phyloP scores from a whole-genome alignment of 495 filamentous ascomycete genomes.

The Podospora anserina region DNA sequence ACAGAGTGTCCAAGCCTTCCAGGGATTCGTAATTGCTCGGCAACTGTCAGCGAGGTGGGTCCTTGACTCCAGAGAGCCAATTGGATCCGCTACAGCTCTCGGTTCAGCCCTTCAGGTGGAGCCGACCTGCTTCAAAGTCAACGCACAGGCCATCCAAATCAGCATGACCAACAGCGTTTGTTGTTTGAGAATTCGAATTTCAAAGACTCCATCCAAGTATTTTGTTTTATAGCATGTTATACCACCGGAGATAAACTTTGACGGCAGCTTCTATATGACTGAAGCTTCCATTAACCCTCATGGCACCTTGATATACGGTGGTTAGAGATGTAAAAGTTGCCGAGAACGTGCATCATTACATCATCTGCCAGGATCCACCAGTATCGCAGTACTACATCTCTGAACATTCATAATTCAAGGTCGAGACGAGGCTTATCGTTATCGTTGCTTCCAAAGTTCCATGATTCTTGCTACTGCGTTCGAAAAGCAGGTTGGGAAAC shows the following conservation, averaged over 20 bases:
- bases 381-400: neutral
- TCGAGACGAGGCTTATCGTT: neutral
- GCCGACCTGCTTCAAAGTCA: neutral
- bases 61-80: neutral
- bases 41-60: conserved; percentile 9
- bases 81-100: conserved; percentile 1
- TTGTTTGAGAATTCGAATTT: neutral
- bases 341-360: neutral
- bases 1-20: conserved; percentile 9
- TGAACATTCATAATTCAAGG: neutral
- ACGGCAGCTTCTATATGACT: neutral
- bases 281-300: neutral
- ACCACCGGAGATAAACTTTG: too few species aligned
- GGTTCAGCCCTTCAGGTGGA: conserved; percentile 7
- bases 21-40: conserved; percentile 15
- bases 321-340: neutral
- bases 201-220: neutral
- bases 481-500: neutral
- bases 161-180: neutral
- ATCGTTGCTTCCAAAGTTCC: neutral
- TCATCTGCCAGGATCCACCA: neutral
- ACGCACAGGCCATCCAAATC: conserved; percentile 2
- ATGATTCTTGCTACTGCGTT: neutral
- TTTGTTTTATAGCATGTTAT: too few species aligned
- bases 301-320: neutral